These are phyloP conservation scores for Thermochaetoides dissita DNA, from an alignment of 2,329 filamentous ascomycete species.

Conservation along the genomic window DNA sequence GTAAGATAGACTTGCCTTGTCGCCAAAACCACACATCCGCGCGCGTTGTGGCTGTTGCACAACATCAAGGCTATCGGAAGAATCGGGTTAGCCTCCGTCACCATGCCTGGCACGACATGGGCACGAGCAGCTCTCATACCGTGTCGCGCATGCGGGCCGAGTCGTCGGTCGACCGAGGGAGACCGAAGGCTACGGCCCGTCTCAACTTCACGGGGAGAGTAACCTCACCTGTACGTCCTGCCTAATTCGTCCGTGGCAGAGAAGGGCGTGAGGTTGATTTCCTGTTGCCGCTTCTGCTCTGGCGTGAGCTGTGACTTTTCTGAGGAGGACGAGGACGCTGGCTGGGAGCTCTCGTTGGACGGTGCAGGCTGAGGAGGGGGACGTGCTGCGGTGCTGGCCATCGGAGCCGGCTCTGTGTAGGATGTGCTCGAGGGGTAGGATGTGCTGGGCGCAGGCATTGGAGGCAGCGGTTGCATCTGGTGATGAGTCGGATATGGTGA, in stretches of 20 bases:
- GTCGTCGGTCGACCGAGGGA: no score
- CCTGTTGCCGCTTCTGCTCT: slow-evolving; percentile 14
- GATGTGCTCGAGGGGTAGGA: slow-evolving; percentile 11
- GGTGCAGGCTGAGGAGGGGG: slow-evolving; percentile 7
- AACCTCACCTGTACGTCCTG: slow-evolving; percentile 15
- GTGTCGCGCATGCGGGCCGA: slow-evolving; percentile 1
- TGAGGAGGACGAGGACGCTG: slow-evolving; percentile 8
- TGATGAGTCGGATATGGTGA: slow-evolving; percentile 7
- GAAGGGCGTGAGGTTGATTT: slow-evolving; percentile 14
- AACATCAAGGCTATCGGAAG: slow-evolving; percentile 48
- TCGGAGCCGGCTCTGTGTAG: no score
- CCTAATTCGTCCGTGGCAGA: slow-evolving; percentile 13
- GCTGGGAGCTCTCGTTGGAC: slow-evolving; percentile 6
- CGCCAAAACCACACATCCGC: slow-evolving; percentile 97
- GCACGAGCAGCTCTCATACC: neutral
- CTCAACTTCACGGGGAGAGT: neutral
- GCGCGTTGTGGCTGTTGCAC: slow-evolving; percentile 85
- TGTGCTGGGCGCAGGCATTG: slow-evolving; percentile 13
- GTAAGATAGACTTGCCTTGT: slow-evolving; percentile 53
- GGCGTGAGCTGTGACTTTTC: slow-evolving; percentile 13
- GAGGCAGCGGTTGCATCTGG: slow-evolving; percentile 12
- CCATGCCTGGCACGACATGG: neutral
- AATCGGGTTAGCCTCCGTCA: slow-evolving; percentile 9
- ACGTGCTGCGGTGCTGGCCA: slow-evolving; percentile 10
- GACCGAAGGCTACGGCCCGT: neutral